Percentiles rank a stretch among this genome's conserved stretches.
phyloP scores from a whole-genome alignment of 1,284 basidiomycete species.

The Puccinia sorghi region DNA sequence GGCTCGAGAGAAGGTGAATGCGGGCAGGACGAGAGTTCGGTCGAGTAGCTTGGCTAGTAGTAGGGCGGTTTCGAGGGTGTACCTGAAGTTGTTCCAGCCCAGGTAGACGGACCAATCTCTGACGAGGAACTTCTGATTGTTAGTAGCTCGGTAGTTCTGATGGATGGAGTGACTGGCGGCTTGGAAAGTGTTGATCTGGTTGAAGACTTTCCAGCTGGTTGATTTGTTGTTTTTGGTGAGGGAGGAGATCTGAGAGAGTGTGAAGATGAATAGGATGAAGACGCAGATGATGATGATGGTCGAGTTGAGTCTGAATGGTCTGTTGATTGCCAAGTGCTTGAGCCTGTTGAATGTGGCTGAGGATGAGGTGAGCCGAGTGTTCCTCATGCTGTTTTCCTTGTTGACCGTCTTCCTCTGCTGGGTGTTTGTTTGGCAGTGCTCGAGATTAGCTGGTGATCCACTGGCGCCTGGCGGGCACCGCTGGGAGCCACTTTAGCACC shows the following conservation, averaged over 20 bases:
- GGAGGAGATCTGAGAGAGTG: background rate
- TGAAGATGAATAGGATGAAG: slow-evolving; percentile 1
- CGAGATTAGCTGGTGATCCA: no score
- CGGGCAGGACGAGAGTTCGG: slow-evolving; percentile 44
- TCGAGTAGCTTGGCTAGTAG: slow-evolving; percentile 35
- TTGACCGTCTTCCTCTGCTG: background rate
- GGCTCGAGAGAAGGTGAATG: slow-evolving; percentile 34
- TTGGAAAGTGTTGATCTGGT: background rate
- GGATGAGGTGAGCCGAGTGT: background rate
- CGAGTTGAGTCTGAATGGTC: background rate
- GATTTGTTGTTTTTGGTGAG: background rate
- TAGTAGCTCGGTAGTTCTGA: no score
- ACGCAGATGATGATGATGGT: background rate
- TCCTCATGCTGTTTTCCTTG: background rate
- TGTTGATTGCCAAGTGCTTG: background rate
- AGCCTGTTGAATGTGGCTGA: slow-evolving; percentile 1
- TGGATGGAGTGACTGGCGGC: no score
- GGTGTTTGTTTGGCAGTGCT: background rate
- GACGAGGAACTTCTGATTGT: slow-evolving; percentile 37
- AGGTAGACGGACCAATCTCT: slow-evolving; percentile 42
- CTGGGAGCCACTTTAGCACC: no score
- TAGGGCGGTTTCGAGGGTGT: slow-evolving; percentile 40
- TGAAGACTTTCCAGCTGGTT: slow-evolving; percentile 9
- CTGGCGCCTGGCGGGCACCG: no score
- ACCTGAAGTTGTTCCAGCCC: slow-evolving; percentile 47